Base-by-base conservation (phyloP, 805 yeast species). In the Candida michaelii region DNA sequence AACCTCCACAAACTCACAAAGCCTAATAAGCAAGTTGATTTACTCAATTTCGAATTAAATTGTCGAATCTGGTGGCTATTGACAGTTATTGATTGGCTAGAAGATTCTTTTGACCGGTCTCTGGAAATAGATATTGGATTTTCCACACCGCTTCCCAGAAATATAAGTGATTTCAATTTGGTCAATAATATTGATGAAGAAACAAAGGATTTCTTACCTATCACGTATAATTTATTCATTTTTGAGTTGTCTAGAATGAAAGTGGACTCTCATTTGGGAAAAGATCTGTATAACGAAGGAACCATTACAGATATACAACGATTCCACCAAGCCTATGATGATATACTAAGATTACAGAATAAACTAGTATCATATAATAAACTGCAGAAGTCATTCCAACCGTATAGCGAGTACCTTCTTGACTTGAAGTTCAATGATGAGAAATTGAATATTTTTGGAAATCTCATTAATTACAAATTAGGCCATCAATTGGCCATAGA, bases 11-110 rank as follows among this genome's bases (percentile, higher is more conserved):
- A 45, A 31, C 38, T 54, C 2, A 36, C 37, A 24, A 34, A 43
- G 27, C 42, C 53, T 8, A 19, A 33, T 19, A 19, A 23, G 5
- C 36, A 45, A 10, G 13, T 47, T 2, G 29, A 36, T 19, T 19
- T 47, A 17, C 19, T 50, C 27, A 48, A 50, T 33, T 46, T 40
- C 25, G 54, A 50, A 32, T 16, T 48, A 12, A 27, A 46, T 21
- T 50, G 52, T 30, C 13, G 54, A 32, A 36, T 30, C 44, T 60
- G 66, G 62, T 63, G 69, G 69, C 27, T 51, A 1, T 47, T 62
- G 16, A 49, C 62, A 5, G 52, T 50, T 6, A 43, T 53, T 24
- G 71, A 65, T 45, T 65, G 69, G 69, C 51, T 51, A 27, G 67
- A 65, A 31, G 56, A 54, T 24, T 5, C 21, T 10, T 47, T 48